Evolutionary conservation across 345 rosid genomes (phyloP), one percentile per base, ranked within the genome.

Genomic region (Melastoma malabathricum): DNA sequence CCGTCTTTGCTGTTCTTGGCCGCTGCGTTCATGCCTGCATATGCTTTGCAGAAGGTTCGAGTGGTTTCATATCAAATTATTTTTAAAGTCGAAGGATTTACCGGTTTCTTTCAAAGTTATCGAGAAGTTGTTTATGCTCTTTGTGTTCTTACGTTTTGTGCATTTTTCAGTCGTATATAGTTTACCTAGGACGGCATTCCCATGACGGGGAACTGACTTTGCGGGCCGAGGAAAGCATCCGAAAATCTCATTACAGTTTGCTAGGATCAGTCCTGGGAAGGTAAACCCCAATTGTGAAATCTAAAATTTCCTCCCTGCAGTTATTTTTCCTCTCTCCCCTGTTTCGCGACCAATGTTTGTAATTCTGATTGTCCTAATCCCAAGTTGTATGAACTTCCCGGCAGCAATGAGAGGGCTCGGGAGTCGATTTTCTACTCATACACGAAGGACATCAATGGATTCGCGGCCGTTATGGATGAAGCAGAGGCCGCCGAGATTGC

Each of bases 361-460:
- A n/a, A 18, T 25, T 25, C 48, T 4, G 44, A 27, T 3, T 6
- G 31, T 27, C 31, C 31, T 27, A 27, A 27, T 27, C 31, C 31
- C 31, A 27, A 27, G 31, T 6, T n/a, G 6, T 27, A 3, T 27
- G 31, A 3, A 27, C 31, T 27, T 25, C 39, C 14, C 44, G 2
- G 65, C 75, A 82, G 84, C 54, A 20, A 55, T 23, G 72, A 75
- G 27, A 60, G 52, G 55, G 84, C 94, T 5, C 52, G 50, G 61
- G 86, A 74, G 3, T 65, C 80, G n/a, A 76, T 82, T 18, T 71
- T 76, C 39, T 76, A 80, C 68, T 86, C 88, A 3, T 86, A 69
- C 57, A 59, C 70, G 46, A 72, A 48, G 48, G 46, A 63, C 31
- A 76, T 86, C 63, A 86, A 86, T 59, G 95, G 88, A 9, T 86